phyloP scores from a whole-genome alignment of 768 basidiomycete species.

The Auriscalpium microsporum region DNA sequence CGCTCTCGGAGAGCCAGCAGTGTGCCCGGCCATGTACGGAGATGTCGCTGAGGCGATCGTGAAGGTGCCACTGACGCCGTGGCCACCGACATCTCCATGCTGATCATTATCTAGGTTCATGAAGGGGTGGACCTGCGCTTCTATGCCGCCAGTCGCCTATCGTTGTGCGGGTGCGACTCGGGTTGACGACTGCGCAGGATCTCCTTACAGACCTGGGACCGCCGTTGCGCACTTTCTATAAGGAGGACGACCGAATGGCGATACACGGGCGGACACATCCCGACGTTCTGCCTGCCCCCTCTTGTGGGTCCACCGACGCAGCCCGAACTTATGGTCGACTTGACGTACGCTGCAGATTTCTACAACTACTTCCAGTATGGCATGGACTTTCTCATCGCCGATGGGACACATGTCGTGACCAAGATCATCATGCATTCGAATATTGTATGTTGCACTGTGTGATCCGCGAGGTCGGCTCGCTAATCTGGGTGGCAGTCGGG shows the following conservation, averaged over 20 bases:
- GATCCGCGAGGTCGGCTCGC: not conserved
- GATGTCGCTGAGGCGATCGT: conserved; percentile 61
- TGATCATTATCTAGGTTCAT: conserved; percentile 41
- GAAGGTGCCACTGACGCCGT: conserved; percentile 37
- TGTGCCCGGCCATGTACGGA: conserved; percentile 61
- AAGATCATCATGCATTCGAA: conserved; percentile 89
- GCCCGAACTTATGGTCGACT: not conserved
- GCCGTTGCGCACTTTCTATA: conserved; percentile 70
- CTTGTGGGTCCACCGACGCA: not conserved
- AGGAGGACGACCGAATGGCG: conserved; percentile 83
- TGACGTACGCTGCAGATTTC: conserved; percentile 48
- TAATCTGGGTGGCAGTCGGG: conserved; percentile 50
- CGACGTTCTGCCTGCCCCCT: conserved; percentile 37
- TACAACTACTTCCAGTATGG: conserved; percentile 93
- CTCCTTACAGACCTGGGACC: conserved; percentile 70
- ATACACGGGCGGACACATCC: conserved; percentile 53
- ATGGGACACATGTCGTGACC: conserved; percentile 58
- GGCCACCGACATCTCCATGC: not conserved
- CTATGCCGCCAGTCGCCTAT: conserved; percentile 39
- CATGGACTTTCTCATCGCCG: conserved; percentile 77
- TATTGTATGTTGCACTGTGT: conserved; percentile 44
- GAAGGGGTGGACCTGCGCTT: conserved; percentile 67
- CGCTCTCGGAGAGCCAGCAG: conserved; percentile 63
- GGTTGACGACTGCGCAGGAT: conserved; percentile 78
- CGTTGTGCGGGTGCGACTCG: conserved; percentile 54